Conservation (phyloP, 257 asterid species). For the Petunia axillaris region DNA sequence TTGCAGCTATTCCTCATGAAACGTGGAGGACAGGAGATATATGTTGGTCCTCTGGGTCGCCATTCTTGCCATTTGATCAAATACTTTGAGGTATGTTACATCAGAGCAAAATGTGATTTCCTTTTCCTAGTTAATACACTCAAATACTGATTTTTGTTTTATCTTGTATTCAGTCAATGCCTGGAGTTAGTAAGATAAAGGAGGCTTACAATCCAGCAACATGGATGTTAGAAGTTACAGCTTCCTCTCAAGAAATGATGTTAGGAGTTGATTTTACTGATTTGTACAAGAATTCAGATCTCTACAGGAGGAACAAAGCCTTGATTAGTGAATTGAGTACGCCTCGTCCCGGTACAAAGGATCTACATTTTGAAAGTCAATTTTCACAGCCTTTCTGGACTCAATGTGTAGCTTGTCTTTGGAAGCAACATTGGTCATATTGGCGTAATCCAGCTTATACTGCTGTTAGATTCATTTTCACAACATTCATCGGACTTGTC, state of each 20-base stretch:
- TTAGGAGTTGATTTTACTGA: constrained; percentile 64
- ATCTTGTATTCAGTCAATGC: constrained; percentile 36
- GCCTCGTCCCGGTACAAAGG: constrained; percentile 74
- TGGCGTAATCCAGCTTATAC: constrained; percentile 85
- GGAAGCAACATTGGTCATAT: constrained; percentile 87
- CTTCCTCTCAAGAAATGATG: constrained; percentile 60
- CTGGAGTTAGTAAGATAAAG: constrained; percentile 60
- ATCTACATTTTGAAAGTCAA: constrained; percentile 53
- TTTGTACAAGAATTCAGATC: constrained; percentile 55
- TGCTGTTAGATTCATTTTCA: constrained; percentile 67
- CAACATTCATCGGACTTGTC: constrained; percentile 55
- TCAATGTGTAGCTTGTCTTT: constrained; percentile 81
- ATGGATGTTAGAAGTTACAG: constrained; percentile 79
- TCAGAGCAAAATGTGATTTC: not conserved
- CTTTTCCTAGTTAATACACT: not conserved
- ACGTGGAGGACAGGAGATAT: constrained; percentile 78
- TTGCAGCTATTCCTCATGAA: constrained; percentile 70
- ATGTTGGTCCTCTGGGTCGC: constrained; percentile 78
- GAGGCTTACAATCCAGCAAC: constrained; percentile 81
- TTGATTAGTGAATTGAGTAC: constrained; percentile 62
- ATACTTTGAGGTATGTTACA: constrained; percentile 57
- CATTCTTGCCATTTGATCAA: constrained; percentile 57
- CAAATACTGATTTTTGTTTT: not conserved
- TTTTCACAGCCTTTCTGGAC: constrained; percentile 63
- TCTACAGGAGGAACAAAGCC: constrained; percentile 70